phyloP scores from a whole-genome alignment of 164 flowering plant genomes.

The Vitis rupestris region DNA sequence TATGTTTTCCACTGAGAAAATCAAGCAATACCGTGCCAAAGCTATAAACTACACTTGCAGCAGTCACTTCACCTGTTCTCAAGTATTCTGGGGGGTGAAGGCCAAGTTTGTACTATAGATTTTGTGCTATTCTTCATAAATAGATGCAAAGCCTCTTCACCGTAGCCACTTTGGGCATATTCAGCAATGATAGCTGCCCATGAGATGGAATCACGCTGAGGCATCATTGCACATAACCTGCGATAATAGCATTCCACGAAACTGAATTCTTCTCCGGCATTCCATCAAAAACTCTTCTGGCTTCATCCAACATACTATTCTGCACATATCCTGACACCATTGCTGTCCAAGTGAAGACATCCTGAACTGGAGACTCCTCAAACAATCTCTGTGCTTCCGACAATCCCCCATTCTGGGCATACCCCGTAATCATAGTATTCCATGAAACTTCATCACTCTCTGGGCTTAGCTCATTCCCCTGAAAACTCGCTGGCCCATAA shows the following conservation, averaged over 20 bases:
- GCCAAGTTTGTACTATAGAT: no score
- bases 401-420: constrained; percentile 70
- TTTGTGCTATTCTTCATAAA: constrained; percentile 37
- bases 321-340: constrained; percentile 91
- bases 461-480: constrained; percentile 12
- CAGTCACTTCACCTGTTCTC: no score
- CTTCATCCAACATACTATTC: constrained; percentile 70
- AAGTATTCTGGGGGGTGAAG: no score
- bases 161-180: constrained; percentile 65
- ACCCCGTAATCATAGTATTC: constrained; percentile 81
- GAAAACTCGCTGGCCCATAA: no score
- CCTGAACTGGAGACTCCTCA: constrained; percentile 54
- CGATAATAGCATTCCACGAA: constrained; percentile 92
- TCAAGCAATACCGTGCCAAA: no score
- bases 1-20: no score
- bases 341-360: constrained; percentile 91
- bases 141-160: constrained; percentile 67
- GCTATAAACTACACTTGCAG: no score
- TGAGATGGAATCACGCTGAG: constrained; percentile 75
- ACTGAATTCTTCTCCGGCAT: constrained; percentile 83
- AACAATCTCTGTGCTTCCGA: constrained; percentile 67
- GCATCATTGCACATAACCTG: constrained; percentile 84
- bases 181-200: constrained; percentile 96
- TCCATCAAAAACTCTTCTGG: constrained; percentile 57
- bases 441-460: constrained; percentile 76